Evolutionary conservation across 495 filamentous ascomycete genomes (phyloP), one percentile per base, ranked within the genome.

Genomic region (Penicillium paxilli): DNA sequence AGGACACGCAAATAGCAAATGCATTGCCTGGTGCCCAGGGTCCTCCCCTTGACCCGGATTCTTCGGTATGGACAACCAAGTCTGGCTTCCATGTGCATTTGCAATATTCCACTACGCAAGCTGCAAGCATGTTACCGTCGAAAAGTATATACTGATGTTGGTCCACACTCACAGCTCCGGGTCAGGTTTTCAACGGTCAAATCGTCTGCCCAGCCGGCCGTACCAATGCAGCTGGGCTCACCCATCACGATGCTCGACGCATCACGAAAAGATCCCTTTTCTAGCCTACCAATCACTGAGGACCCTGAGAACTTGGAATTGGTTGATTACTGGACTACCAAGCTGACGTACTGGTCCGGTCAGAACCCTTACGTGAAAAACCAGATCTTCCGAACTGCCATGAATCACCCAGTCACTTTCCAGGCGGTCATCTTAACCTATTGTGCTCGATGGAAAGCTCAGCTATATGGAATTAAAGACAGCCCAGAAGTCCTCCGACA

Each of bases 311-410:
- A 74, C 23, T 40, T 65, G 30, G 71, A 68, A 44, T 55, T 78
- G 41, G 59, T 58, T 3, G 71, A 74, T 41, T 66, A 66, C 44
- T 78, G 72, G 72, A 60, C 62, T 6, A 66, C 52, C 56, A 65
- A 67, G 30, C 61, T 76, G 52, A 63, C 65, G 0, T 78, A 78
- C 52, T 78, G 75, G 75, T 78, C 75, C 7, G 75, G 75, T 0
- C 69, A 73, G 44, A 76, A 76, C 48, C 46, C 50, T 30, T 61
- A 70, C 23, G 37, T 76, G 1, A 78, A 78, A 51, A 59, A 71
- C 17, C 65, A 62, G 20, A 64, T 73, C 7, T 76, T 73, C 44
- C 65, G 62, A 22, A 63, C 60, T 7, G 67, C 73, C 24, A 70
- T 72, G 66, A 48, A 51, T 30, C 63, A 76, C 57, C 72, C 68